These are phyloP conservation scores for Fusarium cyanostomum DNA, from an alignment of 2,329 filamentous ascomycete species.

Conservation along the genomic window DNA sequence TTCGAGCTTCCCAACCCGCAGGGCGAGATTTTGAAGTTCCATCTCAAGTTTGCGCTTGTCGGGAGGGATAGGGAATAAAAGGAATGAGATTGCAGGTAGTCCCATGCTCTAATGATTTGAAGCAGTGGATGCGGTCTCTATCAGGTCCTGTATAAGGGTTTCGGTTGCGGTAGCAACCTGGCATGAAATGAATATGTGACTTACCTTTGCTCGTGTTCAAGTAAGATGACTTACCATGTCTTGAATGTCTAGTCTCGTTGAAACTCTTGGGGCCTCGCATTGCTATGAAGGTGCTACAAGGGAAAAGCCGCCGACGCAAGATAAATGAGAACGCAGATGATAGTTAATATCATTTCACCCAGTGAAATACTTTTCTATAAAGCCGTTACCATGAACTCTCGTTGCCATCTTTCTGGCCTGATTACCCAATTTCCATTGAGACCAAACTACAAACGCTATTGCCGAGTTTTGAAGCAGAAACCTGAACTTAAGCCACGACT, in stretches of 20 bases:
- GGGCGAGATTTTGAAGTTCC: slow-evolving; percentile 81
- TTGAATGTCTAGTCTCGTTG: not conserved
- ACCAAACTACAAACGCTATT: too few relatives aligned
- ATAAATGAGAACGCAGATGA: too few relatives aligned
- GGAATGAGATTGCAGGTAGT: slow-evolving; percentile 34
- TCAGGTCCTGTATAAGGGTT: slow-evolving; percentile 21
- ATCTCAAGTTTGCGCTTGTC: slow-evolving; percentile 79
- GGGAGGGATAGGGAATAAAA: slow-evolving; percentile 19
- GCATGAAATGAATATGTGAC: slow-evolving; percentile 43
- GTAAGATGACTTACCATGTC: not conserved
- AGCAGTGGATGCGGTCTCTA: slow-evolving; percentile 40
- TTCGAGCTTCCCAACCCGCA: slow-evolving; percentile 85
- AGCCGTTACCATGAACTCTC: too few relatives aligned
- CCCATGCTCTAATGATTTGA: slow-evolving; percentile 44
- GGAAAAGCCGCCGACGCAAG: too few relatives aligned
- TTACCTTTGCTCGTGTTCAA: slow-evolving; percentile 7
- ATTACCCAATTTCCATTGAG: too few relatives aligned
- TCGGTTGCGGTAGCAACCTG: slow-evolving; percentile 30
- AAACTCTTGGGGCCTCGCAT: too few relatives aligned
- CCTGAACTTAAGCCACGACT: too few relatives aligned
- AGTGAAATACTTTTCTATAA: too few relatives aligned
- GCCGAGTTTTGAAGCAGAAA: too few relatives aligned
- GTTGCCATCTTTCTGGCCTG: too few relatives aligned
- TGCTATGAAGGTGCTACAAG: too few relatives aligned
- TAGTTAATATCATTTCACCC: too few relatives aligned